These are phyloP conservation scores for Limnomonas spitsbergensis DNA, from an alignment of 139 green algal genomes.

Conservation along the genomic window DNA sequence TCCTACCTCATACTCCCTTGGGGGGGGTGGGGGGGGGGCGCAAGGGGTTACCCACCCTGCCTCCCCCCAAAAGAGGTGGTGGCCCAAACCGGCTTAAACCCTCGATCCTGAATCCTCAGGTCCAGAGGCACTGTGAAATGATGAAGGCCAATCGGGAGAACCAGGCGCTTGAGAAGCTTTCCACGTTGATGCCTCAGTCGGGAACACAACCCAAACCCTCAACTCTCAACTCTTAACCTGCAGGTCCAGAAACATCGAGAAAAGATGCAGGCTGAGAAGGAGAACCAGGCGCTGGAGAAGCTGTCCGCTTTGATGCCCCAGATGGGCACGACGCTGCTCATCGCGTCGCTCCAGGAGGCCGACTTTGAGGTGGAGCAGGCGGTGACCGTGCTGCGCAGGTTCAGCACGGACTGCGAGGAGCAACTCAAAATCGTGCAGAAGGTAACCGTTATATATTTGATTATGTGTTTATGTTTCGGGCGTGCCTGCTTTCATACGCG, in stretches of 20 bases:
- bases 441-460: too few relatives aligned
- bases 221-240: too few relatives aligned
- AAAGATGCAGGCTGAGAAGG: constrained; percentile 71
- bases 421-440: constrained; percentile 46
- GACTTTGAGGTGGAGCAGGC: constrained; percentile 66
- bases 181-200: neutral
- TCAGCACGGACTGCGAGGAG: constrained; percentile 46
- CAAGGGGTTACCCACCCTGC: too few relatives aligned
- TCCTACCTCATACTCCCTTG: too few relatives aligned
- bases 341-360: constrained; percentile 60
- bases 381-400: constrained; percentile 52
- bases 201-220: neutral
- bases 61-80: too few relatives aligned
- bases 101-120: too few relatives aligned
- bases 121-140: neutral
- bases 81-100: too few relatives aligned
- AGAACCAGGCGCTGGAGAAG: constrained; percentile 59
- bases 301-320: constrained; percentile 58
- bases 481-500: too few relatives aligned
- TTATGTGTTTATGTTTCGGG: too few relatives aligned
- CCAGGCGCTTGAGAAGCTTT: neutral
- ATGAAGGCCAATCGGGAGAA: neutral
- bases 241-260: constrained; percentile 62
- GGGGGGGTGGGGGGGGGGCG: too few relatives aligned
- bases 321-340: constrained; percentile 58